Percentiles rank a stretch among this genome's conserved stretches.
These are phyloP conservation scores for Saccharomycopsis sp. DNA, from an alignment of 805 yeast genomes.

Conservation along the genomic window DNA sequence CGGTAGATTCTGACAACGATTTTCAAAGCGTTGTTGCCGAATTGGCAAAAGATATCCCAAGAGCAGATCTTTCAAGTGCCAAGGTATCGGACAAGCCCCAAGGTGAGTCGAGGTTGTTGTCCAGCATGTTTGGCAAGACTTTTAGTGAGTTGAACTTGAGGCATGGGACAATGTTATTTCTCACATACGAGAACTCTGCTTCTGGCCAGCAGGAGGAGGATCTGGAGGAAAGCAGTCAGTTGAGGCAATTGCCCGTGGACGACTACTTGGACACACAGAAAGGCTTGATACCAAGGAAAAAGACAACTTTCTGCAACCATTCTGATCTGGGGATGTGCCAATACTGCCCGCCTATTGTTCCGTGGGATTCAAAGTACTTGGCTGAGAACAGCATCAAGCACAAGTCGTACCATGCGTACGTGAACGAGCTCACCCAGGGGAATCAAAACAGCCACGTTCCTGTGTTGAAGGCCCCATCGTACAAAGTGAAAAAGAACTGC, in stretches of 20 bases:
- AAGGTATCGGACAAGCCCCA: slow-evolving; percentile 39
- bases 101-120: slow-evolving; percentile 34
- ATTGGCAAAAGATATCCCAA: too few relatives aligned
- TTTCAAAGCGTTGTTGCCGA: too few relatives aligned
- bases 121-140: slow-evolving; percentile 30
- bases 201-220: too few relatives aligned
- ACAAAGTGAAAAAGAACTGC: slow-evolving; percentile 51
- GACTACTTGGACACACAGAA: slow-evolving; percentile 49
- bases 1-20: slow-evolving; percentile 36
- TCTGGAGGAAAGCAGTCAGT: too few relatives aligned
- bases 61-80: slow-evolving; percentile 27
- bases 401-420: slow-evolving; percentile 73
- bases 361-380: slow-evolving; percentile 80
- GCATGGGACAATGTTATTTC: slow-evolving; percentile 52
- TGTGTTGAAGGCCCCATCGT: slow-evolving; percentile 68
- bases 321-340: slow-evolving; percentile 97
- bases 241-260: slow-evolving; percentile 57
- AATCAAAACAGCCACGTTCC: slow-evolving; percentile 61
- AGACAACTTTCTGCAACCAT: slow-evolving; percentile 67
- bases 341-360: slow-evolving; percentile 90
- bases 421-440: slow-evolving; percentile 62
- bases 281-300: slow-evolving; percentile 64
- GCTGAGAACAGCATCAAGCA: slow-evolving; percentile 76
- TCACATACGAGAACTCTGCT: slow-evolving; percentile 33
- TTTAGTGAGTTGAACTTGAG: slow-evolving; percentile 30